Base-by-base conservation (phyloP, 2,329 filamentous ascomycete species). In the Drechslera avenae region DNA sequence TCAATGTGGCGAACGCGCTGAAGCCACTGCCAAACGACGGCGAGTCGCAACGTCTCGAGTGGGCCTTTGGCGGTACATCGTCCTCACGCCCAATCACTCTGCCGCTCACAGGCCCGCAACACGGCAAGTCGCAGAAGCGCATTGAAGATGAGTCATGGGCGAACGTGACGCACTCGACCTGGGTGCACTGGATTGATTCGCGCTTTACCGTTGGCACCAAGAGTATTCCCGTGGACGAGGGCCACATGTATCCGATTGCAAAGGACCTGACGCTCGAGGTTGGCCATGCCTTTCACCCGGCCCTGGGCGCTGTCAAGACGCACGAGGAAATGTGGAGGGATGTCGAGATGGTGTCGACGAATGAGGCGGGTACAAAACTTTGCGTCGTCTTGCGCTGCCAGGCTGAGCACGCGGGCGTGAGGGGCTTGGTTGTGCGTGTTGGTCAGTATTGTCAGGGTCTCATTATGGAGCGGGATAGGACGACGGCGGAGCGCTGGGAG, bases 241-340 rank as follows among this genome's bases (percentile, higher is more conserved):
- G 84, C 1, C 77, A 83, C 59, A 84, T 85, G 76, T 78, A 78
- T 34, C 71, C 3, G 66, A 77, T 62, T 73, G 59, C 35, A 17
- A 46, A 12, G 0, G 50, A 40, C 0, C 46, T 53, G 9, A 64
- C 55, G 5, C 64, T 78, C 6, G 86, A 89, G 66, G 80, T 73
- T 35, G 86, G 86, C 0, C 60, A 62, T 10, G 87, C 87, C 81
- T 71, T 79, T 9, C 85, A 88, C 57, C 83, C 83, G 0, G 75
- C 70, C 1, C 83, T 82, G 1, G 80, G 81, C 0, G 34, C 62
- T 1, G 67, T 78, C 32, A 79, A 78, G 8, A 44, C 73, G 1
- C 90, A 91, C 58, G 86, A 89, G 66, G 87, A 90, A 69, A 66
- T 87, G 2, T 90, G 87, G 87, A 68, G 73, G 1, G 81, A 85